Evolutionary conservation across 140 eudicot genomes (phyloP).

Genomic region (Stevia rebaudiana): DNA sequence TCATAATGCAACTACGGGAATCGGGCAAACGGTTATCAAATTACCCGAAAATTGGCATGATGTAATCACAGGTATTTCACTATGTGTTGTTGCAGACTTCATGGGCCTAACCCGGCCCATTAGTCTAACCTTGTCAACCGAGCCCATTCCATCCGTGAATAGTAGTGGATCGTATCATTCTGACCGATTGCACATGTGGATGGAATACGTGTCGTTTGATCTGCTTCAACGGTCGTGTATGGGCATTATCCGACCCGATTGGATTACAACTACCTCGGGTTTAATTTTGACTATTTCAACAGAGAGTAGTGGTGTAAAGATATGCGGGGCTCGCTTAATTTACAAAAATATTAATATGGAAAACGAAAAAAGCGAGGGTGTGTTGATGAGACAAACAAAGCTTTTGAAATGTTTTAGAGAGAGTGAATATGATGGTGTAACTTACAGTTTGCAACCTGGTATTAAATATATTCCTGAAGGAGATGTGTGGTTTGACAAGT

Average conservation of each 20-base stretch:
- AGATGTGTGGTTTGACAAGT: conserved; percentile 13
- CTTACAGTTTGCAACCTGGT: conserved; percentile 10
- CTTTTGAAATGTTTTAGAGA: conserved; percentile 14
- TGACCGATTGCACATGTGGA: conserved; percentile 18
- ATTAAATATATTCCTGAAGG: conserved; percentile 11
- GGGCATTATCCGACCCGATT: conserved; percentile 8
- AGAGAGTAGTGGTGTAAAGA: conserved; percentile 18
- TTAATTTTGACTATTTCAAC: conserved; percentile 15
- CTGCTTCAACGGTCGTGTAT: conserved; percentile 6
- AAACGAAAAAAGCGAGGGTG: neutral
- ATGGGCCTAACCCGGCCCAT: conserved; percentile 19
- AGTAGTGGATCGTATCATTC: neutral
- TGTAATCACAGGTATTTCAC: conserved; percentile 12
- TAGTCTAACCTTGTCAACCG: conserved; percentile 17
- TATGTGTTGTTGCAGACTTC: conserved; percentile 18
- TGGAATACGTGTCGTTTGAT: conserved; percentile 15
- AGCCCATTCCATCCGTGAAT: conserved; percentile 2
- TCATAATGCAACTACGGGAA: conserved; percentile 5
- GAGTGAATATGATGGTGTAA: conserved; percentile 13
- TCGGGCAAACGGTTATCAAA: conserved; percentile 5
- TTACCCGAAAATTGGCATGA: conserved; percentile 7
- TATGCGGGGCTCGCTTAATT: conserved; percentile 13
- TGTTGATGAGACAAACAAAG: neutral
- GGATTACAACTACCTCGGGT: conserved; percentile 16
- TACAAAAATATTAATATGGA: conserved; percentile 5